Conservation (phyloP, 2,329 filamentous ascomycete genomes). For the Colletotrichum destructivum region DNA sequence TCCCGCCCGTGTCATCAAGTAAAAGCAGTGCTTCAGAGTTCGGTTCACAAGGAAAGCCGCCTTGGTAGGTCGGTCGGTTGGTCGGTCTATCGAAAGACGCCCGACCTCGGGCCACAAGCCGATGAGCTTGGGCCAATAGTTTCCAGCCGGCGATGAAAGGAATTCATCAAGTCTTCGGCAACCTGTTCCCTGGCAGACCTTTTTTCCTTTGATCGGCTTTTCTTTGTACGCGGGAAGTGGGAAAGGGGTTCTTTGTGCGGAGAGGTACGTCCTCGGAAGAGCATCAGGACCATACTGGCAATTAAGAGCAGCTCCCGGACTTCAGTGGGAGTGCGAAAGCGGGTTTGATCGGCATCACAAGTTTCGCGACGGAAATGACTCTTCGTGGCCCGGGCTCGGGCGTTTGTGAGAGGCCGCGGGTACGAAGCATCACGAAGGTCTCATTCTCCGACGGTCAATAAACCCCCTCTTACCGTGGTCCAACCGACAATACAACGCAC, state of each 20-base stretch:
- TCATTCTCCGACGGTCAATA: background rate
- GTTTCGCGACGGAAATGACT: background rate
- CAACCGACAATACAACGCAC: background rate
- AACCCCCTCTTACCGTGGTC: background rate
- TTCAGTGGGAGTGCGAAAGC: background rate
- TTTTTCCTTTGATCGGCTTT: background rate
- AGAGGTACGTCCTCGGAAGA: background rate
- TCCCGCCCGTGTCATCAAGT: no score
- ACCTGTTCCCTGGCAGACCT: background rate
- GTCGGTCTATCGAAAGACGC: background rate
- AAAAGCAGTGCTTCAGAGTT: no score
- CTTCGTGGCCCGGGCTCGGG: background rate
- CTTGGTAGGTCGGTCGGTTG: no score
- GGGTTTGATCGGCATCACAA: background rate
- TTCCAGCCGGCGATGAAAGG: background rate
- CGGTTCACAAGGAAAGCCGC: background rate
- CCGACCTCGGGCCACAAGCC: background rate
- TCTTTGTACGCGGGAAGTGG: background rate
- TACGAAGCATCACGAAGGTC: background rate
- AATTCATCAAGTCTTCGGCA: background rate
- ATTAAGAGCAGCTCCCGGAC: background rate
- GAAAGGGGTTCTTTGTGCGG: no score
- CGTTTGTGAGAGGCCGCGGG: background rate
- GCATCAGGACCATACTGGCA: background rate
- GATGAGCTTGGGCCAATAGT: background rate